A percentile compares a stretch with the other conserved stretches of the same genome.
Conservation (phyloP, 1,284 basidiomycete genomes). For the Trichosporon sp. region DNA sequence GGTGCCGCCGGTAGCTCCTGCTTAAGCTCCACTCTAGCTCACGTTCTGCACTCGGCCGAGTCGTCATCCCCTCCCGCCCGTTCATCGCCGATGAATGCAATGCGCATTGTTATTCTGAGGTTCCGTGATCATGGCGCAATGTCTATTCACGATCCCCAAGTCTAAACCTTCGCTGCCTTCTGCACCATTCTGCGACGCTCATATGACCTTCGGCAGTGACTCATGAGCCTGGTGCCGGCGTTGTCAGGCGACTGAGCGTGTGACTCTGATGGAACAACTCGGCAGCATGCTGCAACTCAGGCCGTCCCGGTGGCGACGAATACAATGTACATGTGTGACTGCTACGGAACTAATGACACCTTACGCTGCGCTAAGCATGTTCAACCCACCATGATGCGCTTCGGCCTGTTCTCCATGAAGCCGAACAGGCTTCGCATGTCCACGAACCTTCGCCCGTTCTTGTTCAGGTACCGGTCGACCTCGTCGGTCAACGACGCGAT, state of each 20-base stretch:
- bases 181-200: neutral
- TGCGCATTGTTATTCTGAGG: neutral
- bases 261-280: neutral
- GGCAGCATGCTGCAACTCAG: neutral
- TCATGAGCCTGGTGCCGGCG: neutral
- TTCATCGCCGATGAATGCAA: neutral
- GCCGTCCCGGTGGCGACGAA: neutral
- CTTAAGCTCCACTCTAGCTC: neutral
- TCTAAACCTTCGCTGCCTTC: neutral
- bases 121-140: neutral
- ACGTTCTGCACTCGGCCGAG: neutral
- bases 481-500: slow-evolving; percentile 56
- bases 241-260: neutral
- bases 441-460: slow-evolving; percentile 81
- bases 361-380: neutral
- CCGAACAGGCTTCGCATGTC: slow-evolving; percentile 70
- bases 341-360: neutral
- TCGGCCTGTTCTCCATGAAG: slow-evolving; percentile 56
- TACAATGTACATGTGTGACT: slow-evolving; percentile 5
- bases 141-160: neutral
- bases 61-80: neutral
- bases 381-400: neutral
- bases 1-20: no score
- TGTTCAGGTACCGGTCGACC: slow-evolving; percentile 72
- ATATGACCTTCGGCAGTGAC: neutral